Percentiles rank a stretch among this genome's conserved stretches.
Conservation (phyloP, 2,329 filamentous ascomycete genomes). For the Pestalotiopsis sp. region DNA sequence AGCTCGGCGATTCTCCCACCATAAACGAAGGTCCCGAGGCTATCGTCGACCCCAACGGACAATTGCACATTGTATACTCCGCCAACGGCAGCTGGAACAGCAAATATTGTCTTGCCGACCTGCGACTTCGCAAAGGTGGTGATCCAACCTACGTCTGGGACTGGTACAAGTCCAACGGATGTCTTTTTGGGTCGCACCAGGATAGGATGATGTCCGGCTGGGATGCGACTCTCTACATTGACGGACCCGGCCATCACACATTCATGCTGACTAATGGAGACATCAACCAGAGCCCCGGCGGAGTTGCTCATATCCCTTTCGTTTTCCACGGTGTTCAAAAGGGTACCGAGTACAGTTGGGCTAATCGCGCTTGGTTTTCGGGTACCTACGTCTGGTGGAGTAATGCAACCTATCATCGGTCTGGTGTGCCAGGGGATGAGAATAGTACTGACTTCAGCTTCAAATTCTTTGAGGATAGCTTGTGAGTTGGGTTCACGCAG, state of each 20-base stretch:
- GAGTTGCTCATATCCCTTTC: slow-evolving; percentile 19
- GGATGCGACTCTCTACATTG: slow-evolving; percentile 23
- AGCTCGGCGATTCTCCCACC: slow-evolving; percentile 20
- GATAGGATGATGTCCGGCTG: slow-evolving; percentile 27
- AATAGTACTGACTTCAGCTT: slow-evolving; percentile 21
- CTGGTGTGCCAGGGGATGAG: slow-evolving; percentile 19
- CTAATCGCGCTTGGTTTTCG: slow-evolving; percentile 21
- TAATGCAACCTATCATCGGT: slow-evolving; percentile 19
- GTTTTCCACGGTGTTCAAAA: slow-evolving; percentile 24
- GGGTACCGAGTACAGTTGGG: slow-evolving; percentile 23
- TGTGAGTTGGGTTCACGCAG: no score
- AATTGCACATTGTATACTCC: slow-evolving; percentile 29
- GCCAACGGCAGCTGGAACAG: slow-evolving; percentile 28
- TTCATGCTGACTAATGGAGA: slow-evolving; percentile 24
- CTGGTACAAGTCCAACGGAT: slow-evolving; percentile 31
- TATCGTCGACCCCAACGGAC: slow-evolving; percentile 26
- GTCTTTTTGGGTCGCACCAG: slow-evolving; percentile 26
- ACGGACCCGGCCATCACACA: slow-evolving; percentile 28
- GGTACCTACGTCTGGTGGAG: slow-evolving; percentile 24
- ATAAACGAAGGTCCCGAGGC: slow-evolving; percentile 28
- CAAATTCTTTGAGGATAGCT: slow-evolving; percentile 21
- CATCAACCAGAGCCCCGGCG: slow-evolving; percentile 17
- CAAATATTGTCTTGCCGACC: slow-evolving; percentile 27
- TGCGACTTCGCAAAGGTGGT: slow-evolving; percentile 25
- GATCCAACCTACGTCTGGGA: slow-evolving; percentile 28